Evolutionary conservation across 805 yeast genomes (phyloP), one percentile per base, ranked within the genome.

Genomic region (Yarrowia sp.): DNA sequence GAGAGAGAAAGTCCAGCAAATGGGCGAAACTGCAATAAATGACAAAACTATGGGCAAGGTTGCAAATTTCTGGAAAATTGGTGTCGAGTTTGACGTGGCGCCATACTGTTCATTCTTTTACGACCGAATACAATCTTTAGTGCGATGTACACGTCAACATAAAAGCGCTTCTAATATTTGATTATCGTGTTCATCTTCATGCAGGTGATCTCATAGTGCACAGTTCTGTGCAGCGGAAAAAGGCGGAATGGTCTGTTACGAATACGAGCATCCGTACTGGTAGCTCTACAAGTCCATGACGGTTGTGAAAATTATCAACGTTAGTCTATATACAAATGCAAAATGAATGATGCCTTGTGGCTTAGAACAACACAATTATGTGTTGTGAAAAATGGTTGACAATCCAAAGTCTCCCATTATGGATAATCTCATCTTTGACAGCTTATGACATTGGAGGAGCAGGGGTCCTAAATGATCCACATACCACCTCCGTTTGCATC

Each of bases 401-500:
- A 22, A 50, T 35, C n/a, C 38, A 36, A 38, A 12, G 26, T 52
- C 43, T 16, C 43, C 12, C 5, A 35, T 16, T 36, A 36, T 52
- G 58, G 19, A 52, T 12, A 16, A n/a, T 16, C 32, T 35, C 14
- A 4, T 22, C 22, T 14, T 16, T 50, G 56, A 15, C 38, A 32
- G 50, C 12, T 45, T 26, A 46, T 11, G 35, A 22, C 38, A 19
- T 19, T 19, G 19, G 19, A 26, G 15, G 46, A 7, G n/a, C 26
- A 5, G 10, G 38, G 15, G 26, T 2, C 10, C 38, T 61, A 73
- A 9, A 69, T 68, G 66, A 72, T 61, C 74, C 74, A 74, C 19
- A 72, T 77, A n/a, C 94, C 90, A 19, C 97, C 97, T 19, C 59
- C 59, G 12, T 84, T 88, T 1, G 45, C 46, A 5, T 41, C 40